phyloP scores from a whole-genome alignment of 306 rosid species.

The Quercus gilva region DNA sequence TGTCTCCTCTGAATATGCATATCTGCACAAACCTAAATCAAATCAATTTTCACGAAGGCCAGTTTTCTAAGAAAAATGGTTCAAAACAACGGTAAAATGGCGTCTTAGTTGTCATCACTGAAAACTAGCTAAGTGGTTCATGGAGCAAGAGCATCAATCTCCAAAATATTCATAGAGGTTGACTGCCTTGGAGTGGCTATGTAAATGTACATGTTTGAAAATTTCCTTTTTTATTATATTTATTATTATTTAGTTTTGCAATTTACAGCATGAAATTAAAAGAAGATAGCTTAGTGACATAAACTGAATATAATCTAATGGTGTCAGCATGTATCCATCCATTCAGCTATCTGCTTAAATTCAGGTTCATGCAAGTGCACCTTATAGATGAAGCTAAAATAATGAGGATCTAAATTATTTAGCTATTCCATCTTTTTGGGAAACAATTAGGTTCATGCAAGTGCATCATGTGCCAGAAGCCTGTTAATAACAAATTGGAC shows the following conservation, averaged over 20 bases:
- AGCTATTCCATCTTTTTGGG: no score
- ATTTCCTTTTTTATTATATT: no score
- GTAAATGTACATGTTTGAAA: no score
- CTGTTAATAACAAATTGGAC: not conserved
- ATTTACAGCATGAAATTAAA: not conserved
- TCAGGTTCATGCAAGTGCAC: not conserved
- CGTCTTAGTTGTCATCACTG: not conserved
- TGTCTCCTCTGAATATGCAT: slow-evolving; percentile 62
- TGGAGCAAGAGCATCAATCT: not conserved
- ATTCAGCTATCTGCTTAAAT: not conserved
- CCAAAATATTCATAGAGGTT: no score
- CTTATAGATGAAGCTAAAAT: not conserved
- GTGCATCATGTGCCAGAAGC: not conserved
- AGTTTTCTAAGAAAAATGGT: not conserved
- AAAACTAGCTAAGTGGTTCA: not conserved
- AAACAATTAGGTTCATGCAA: not conserved
- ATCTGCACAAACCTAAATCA: slow-evolving; percentile 32
- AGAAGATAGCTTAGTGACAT: not conserved
- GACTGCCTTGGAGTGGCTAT: no score
- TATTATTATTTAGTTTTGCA: no score
- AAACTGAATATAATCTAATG: not conserved
- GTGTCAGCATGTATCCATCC: not conserved
- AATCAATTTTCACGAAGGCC: not conserved
- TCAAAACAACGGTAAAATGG: not conserved
- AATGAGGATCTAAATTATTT: no score